Percentiles rank a stretch among this genome's conserved stretches.
Conservation (phyloP, 2,329 filamentous ascomycete genomes). For the Verticillium albo-atrum region DNA sequence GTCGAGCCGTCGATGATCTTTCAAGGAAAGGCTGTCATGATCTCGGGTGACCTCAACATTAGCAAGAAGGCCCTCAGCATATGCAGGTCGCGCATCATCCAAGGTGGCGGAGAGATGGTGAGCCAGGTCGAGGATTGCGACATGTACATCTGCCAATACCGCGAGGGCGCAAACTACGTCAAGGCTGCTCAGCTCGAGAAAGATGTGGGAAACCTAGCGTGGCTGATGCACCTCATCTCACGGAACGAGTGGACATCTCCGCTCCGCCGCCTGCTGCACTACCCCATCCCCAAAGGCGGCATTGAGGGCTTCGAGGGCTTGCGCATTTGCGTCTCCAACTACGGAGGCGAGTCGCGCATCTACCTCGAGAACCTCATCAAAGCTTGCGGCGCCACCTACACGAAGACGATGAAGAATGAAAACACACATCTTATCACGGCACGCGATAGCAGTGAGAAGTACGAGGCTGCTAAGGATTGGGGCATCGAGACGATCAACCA, state of each 20-base stretch:
- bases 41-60: constrained; percentile 71
- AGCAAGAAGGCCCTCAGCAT: constrained; percentile 61
- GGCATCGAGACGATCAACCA: constrained; percentile 87
- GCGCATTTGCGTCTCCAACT: constrained; percentile 90
- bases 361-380: constrained; percentile 90
- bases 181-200: constrained; percentile 72
- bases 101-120: constrained; percentile 68
- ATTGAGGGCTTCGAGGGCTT: constrained; percentile 74
- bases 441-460: constrained; percentile 86
- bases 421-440: constrained; percentile 96
- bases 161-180: constrained; percentile 75
- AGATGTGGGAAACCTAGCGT: constrained; percentile 86
- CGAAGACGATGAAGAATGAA: constrained; percentile 89
- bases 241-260: constrained; percentile 87
- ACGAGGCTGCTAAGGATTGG: constrained; percentile 88
- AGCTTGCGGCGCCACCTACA: constrained; percentile 82
- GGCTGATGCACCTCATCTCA: constrained; percentile 90
- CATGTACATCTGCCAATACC: constrained; percentile 83
- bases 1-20: constrained; percentile 68
- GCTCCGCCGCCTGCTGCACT: constrained; percentile 77
- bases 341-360: constrained; percentile 86
- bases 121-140: constrained; percentile 64
- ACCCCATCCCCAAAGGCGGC: constrained; percentile 73
- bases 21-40: constrained; percentile 68
- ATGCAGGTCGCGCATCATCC: constrained; percentile 64